Conservation (phyloP, 257 asterid genomes). For the Linderniella brevidens region DNA sequence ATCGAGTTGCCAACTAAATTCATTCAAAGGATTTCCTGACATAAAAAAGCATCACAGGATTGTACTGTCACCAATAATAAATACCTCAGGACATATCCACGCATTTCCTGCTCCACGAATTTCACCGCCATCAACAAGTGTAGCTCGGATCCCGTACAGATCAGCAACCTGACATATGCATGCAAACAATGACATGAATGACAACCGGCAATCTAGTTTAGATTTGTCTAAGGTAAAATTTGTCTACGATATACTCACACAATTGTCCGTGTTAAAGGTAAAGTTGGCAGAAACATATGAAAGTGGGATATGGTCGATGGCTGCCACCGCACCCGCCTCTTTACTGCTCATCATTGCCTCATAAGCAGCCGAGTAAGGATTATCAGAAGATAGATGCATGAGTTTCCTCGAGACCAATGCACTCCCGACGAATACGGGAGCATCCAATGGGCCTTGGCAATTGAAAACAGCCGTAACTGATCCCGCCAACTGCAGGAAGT, state of each 20-base stretch:
- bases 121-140: constrained; percentile 99
- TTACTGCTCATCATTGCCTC: constrained; percentile 73
- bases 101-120: constrained; percentile 99
- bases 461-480: constrained; percentile 90
- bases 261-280: constrained; percentile 91
- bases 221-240: too few relatives aligned
- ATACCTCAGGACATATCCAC: constrained; percentile 99
- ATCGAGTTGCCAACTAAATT: too few relatives aligned
- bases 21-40: constrained; percentile 2
- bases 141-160: constrained; percentile 94
- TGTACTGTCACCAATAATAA: constrained; percentile 10
- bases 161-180: constrained; percentile 68
- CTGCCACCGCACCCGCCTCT: constrained; percentile 99
- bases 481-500: constrained; percentile 74
- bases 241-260: constrained; percentile 37
- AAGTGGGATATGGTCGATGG: constrained; percentile 81
- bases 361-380: constrained; percentile 68
- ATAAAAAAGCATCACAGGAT: not conserved
- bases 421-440: constrained; percentile 95
- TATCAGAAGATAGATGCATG: constrained; percentile 40
- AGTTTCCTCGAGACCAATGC: constrained; percentile 87
- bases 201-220: too few relatives aligned
- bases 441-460: constrained; percentile 99
- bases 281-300: constrained; percentile 92
- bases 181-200: constrained; percentile 5